phyloP scores from a whole-genome alignment of 345 rosid genomes.

The Melastoma malabathricum region DNA sequence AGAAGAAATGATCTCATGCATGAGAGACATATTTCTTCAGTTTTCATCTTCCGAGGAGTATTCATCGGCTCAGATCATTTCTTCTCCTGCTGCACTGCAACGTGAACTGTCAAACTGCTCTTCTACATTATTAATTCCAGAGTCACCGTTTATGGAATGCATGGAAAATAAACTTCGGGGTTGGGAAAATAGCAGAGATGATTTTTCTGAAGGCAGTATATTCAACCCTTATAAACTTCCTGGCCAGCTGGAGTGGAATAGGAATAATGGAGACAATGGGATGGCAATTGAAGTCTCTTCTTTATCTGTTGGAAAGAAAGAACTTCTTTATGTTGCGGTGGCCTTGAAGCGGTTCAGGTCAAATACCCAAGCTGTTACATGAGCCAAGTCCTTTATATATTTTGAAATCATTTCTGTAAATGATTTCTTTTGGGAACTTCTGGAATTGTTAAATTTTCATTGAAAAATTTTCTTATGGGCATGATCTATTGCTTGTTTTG shows the following conservation, averaged over 20 bases:
- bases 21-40: constrained; percentile 50
- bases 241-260: constrained; percentile 28
- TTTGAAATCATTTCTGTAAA: too few relatives aligned
- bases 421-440: constrained; percentile 1
- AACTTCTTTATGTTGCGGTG: constrained; percentile 46
- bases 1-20: constrained; percentile 54
- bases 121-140: constrained; percentile 19
- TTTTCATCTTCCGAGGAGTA: constrained; percentile 38
- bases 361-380: not conserved
- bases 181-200: constrained; percentile 12
- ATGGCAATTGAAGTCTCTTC: constrained; percentile 42
- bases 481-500: constrained; percentile 2
- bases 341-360: constrained; percentile 30
- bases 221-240: constrained; percentile 36
- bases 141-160: constrained; percentile 23
- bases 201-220: constrained; percentile 9
- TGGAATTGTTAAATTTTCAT: too few relatives aligned
- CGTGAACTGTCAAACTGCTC: constrained; percentile 28
- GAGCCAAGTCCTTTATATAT: too few relatives aligned
- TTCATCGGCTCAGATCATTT: constrained; percentile 18
- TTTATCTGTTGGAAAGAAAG: constrained; percentile 50
- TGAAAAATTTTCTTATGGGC: not conserved
- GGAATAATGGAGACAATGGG: constrained; percentile 30
- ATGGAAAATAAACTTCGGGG: constrained; percentile 13
- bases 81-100: constrained; percentile 28